phyloP scores from a whole-genome alignment of 1,284 basidiomycete genomes.

The Ustilago cynodontis region DNA sequence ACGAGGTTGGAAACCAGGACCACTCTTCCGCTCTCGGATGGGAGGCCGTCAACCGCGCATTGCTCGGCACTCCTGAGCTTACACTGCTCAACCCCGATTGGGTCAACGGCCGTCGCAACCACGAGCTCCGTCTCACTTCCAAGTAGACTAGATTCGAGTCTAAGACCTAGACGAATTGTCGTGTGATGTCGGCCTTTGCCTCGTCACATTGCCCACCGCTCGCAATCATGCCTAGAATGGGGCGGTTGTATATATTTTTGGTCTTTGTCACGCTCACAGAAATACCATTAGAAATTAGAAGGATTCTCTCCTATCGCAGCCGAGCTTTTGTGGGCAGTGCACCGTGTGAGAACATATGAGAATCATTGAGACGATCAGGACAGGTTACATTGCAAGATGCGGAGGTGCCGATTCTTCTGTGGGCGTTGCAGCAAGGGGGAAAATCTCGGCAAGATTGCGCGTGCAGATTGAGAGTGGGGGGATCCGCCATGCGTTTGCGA shows the following conservation, averaged over 20 bases:
- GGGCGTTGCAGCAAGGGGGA: background rate
- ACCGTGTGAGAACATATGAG: background rate
- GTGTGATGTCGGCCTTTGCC: background rate
- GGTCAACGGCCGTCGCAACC: constrained; percentile 72
- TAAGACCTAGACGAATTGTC: background rate
- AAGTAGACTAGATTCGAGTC: background rate
- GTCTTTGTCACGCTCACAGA: constrained; percentile 11
- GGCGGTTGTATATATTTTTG: constrained; percentile 21
- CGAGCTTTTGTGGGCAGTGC: no score
- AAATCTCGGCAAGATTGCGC: constrained; percentile 22
- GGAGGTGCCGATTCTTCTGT: background rate
- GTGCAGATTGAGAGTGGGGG: background rate
- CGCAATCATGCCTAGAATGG: background rate
- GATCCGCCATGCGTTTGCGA: no score
- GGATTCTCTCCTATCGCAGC: constrained; percentile 1
- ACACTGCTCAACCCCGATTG: constrained; percentile 72
- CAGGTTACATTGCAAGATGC: no score
- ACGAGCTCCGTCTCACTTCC: constrained; percentile 69
- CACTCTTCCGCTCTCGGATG: constrained; percentile 74
- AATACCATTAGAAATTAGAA: constrained; percentile 23
- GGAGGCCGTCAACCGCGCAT: constrained; percentile 73
- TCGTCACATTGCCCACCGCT: no score
- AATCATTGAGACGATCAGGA: background rate
- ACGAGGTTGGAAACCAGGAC: constrained; percentile 74
- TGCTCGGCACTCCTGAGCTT: constrained; percentile 72